Percentiles rank a stretch among this genome's conserved stretches.
phyloP scores from a whole-genome alignment of 805 yeast species.

The Suhomyces sp. region DNA sequence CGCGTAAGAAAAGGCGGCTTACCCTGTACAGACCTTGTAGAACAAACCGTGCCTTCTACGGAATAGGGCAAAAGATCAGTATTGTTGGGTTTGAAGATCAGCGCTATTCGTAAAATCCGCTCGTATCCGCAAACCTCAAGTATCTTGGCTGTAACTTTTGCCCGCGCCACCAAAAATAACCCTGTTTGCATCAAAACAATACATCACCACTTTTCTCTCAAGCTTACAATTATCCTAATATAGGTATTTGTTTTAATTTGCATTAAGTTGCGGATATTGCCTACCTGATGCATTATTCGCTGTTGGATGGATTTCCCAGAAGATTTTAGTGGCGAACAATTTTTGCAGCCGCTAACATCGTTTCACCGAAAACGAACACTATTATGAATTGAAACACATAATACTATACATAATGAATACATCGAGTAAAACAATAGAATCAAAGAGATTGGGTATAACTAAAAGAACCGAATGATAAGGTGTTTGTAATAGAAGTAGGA shows the following conservation, averaged over 20 bases:
- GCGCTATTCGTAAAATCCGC: background rate
- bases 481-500: background rate
- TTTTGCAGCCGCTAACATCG: background rate
- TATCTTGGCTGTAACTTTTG: background rate
- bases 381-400: background rate
- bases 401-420: background rate
- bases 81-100: slow-evolving; percentile 9
- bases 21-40: background rate
- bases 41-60: background rate
- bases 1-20: background rate
- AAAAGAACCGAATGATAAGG: background rate
- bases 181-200: background rate
- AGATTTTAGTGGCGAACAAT: background rate
- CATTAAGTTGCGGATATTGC: background rate
- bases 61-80: slow-evolving; percentile 17
- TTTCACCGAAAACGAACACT: background rate
- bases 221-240: background rate
- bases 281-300: background rate
- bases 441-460: background rate
- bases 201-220: background rate
- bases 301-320: background rate
- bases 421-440: background rate
- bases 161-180: background rate
- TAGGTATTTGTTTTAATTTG: background rate
- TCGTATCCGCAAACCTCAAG: background rate